Evolutionary conservation across 192 early-diverging fungal species (phyloP).

Genomic region (Chytriomyces sp.): DNA sequence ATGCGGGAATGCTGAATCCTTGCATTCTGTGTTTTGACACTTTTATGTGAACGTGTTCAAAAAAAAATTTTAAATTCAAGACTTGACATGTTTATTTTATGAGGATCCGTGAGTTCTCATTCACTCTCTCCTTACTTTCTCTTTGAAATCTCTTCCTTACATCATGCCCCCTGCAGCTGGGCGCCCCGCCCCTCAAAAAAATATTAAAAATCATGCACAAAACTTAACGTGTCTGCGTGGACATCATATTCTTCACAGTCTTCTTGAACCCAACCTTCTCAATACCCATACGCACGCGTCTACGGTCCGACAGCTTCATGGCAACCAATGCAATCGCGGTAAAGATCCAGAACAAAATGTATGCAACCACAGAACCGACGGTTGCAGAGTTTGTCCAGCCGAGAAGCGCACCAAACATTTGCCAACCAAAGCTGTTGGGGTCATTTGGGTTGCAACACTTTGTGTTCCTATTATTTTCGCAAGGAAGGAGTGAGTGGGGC

Average conservation of each 20-base stretch:
- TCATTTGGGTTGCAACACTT: slow-evolving; percentile 64
- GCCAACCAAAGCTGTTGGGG: slow-evolving; percentile 59
- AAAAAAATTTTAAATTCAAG: no score
- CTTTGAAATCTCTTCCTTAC: no score
- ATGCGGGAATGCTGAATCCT: slow-evolving; percentile 43
- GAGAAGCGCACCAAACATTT: slow-evolving; percentile 74
- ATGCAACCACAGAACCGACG: slow-evolving; percentile 72
- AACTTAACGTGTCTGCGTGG: not conserved
- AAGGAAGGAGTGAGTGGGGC: not conserved
- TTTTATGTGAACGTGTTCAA: no score
- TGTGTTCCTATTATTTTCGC: slow-evolving; percentile 31
- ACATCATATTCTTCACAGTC: not conserved
- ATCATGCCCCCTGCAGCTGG: no score
- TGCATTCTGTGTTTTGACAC: no score
- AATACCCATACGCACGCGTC: not conserved
- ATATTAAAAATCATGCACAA: not conserved
- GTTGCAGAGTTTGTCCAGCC: slow-evolving; percentile 84
- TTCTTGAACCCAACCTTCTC: slow-evolving; percentile 31
- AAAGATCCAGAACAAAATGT: slow-evolving; percentile 80
- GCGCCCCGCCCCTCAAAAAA: no score
- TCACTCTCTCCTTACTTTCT: no score
- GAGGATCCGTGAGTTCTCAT: no score
- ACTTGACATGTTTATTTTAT: no score
- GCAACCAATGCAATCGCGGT: slow-evolving; percentile 56
- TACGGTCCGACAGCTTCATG: slow-evolving; percentile 42